A percentile compares a stretch with the other conserved stretches of the same genome.
phyloP scores from a whole-genome alignment of 352 stramenopile genomes.

The Phytophthora meadii region DNA sequence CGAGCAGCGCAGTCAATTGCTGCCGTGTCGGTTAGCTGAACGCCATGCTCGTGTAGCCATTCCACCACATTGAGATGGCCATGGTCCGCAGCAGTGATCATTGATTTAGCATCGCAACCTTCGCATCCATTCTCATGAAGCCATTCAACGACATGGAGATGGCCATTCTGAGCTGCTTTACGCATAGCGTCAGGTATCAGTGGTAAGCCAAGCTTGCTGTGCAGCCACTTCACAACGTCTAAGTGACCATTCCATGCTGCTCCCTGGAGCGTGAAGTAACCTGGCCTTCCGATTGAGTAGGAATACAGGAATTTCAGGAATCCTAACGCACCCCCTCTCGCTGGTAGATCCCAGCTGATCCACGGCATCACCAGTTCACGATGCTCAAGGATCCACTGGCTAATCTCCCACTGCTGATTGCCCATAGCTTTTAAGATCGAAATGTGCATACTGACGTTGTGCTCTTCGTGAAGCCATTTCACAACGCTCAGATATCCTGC shows the following conservation, averaged over 20 bases:
- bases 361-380: constrained; percentile 23
- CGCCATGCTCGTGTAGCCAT: constrained; percentile 19
- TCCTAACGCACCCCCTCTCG: constrained; percentile 18
- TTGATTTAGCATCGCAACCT: constrained; percentile 13
- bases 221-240: constrained; percentile 30
- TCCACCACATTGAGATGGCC: constrained; percentile 23
- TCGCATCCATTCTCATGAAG: constrained; percentile 26
- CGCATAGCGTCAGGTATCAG: constrained; percentile 22
- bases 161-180: constrained; percentile 24
- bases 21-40: constrained; percentile 1
- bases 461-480: constrained; percentile 29
- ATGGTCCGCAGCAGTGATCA: constrained; percentile 15
- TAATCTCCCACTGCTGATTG: constrained; percentile 23
- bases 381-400: constrained; percentile 29
- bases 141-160: constrained; percentile 27
- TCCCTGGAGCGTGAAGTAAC: constrained; percentile 21
- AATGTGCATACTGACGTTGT: constrained; percentile 8
- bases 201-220: neutral
- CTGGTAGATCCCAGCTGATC: constrained; percentile 31
- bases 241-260: constrained; percentile 28
- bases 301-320: constrained; percentile 32
- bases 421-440: constrained; percentile 21
- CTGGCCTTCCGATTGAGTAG: constrained; percentile 17
- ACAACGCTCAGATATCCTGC: constrained; percentile 21
- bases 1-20: constrained; percentile 22